Evolutionary conservation across 352 stramenopile genomes (phyloP), one percentile per base, ranked within the genome.

Genomic region (Halophytophthora polymorphica): DNA sequence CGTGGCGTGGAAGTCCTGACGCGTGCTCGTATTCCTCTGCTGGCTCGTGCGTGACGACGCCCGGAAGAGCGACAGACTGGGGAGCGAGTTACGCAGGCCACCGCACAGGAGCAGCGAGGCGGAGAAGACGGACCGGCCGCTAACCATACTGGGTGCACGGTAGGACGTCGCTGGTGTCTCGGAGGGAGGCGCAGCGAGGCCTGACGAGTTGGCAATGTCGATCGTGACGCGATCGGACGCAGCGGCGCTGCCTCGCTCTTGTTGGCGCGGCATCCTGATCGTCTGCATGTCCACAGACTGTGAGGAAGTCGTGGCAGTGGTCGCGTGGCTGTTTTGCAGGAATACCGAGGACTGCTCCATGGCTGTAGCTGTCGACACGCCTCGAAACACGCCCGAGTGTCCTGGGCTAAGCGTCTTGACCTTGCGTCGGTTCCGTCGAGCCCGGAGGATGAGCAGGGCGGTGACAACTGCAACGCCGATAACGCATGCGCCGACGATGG

Each of bases 51-150:
- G 63, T 21, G 49, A 48, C 13, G 25, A n/a, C n/a, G n/a, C 1
- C 18, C 44, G 31, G 17, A 58, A 62, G 3, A 28, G 29, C 44
- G 45, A 3, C 11, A 65, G 31, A 18, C 41, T 48, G 19, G 61
- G 36, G 18, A 69, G 18, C 12, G 61, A 65, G 13, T 49, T 45
- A 0, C 45, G 34, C 2, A 55, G 29, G 2, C 53, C 45, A 11
- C 47, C 57, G 15, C 42, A 29, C 43, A 58, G 44, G 13, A 66
- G 21, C 3, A 59, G 23, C 6, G 58, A 61, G 0, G 51, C 31
- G 4, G 50, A 60, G 51, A 72, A 64, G 11, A 63, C 51, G 37
- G 58, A 68, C 15, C 54, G 38, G 10, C 38, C 23, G 23, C 44
- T 68, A 22, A 58, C 29, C 12, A 67, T 14, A 29, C 51, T 56